A percentile compares a stretch with the other conserved stretches of the same genome.
phyloP scores from a whole-genome alignment of 257 asterid species.

The Rehmannia glutinosa region DNA sequence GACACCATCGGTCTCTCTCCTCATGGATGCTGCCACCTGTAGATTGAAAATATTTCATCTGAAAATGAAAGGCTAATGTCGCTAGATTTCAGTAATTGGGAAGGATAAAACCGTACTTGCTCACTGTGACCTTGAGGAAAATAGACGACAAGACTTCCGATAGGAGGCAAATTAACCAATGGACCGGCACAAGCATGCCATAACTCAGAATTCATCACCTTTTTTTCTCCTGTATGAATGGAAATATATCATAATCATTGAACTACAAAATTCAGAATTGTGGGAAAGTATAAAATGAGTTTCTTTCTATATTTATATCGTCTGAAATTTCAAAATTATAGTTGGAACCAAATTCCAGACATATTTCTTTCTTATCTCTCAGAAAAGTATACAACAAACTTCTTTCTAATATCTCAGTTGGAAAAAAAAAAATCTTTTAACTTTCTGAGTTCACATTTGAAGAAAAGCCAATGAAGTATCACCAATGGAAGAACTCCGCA shows the following conservation, averaged over 20 bases:
- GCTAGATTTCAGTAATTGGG: not conserved
- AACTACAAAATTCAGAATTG: not conserved
- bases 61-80: not conserved
- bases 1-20: constrained; percentile 58
- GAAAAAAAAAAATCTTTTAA: no score
- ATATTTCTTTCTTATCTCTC: no score
- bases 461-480: no score
- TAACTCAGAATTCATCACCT: constrained; percentile 67
- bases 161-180: constrained; percentile 70
- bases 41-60: not conserved
- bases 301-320: not conserved
- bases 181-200: constrained; percentile 98
- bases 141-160: constrained; percentile 78
- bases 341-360: no score
- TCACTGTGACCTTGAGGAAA: constrained; percentile 95
- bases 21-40: constrained; percentile 91
- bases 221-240: constrained; percentile 45
- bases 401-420: not conserved
- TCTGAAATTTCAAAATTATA: no score
- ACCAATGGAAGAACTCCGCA: no score
- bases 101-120: constrained; percentile 44
- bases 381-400: no score
- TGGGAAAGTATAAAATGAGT: not conserved
- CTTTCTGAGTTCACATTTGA: not conserved
- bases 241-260: not conserved